Evolutionary conservation across 1,284 basidiomycete species (phyloP), one percentile per base, ranked within the genome.

Genomic region (Cutaneotrichosporon sp.): DNA sequence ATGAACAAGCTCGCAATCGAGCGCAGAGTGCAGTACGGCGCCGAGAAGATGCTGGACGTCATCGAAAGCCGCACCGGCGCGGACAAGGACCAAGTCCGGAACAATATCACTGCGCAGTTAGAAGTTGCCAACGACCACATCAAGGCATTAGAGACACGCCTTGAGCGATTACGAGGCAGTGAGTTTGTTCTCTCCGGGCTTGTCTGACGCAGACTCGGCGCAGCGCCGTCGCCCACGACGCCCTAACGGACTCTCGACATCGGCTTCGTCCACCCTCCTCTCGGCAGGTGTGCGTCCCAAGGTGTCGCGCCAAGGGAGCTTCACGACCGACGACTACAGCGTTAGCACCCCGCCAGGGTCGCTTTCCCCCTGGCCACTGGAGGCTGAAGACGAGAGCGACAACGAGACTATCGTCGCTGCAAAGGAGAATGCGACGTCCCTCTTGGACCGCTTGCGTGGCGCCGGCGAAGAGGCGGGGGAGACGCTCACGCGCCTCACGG

Each of bases 401-500:
- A 62, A 55, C 56, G 52, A 63, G 46, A 71, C 73, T 52, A 55
- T 65, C 10, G 65, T 69, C 3, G 68, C 66, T 0, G 32, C 76
- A 56, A 62, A 74, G 21, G 70, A 73, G 31, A 71, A 61, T 32
- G 64, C 70, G 0, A 56, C 36, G n/a, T 62, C 60, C 18, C 60
- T 63, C 2, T 59, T 73, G 21, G 64, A 60, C 30, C 52, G 68
- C 10, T 60, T 75, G 58, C 65, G 64, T 21, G 72, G 68, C n/a
- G 74, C 73, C 13, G 56, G 64, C 30, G 73, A 77, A 61, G 72
- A 72, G 57, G 63, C 67, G 21, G 72, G 72, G 68, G 73, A 75
- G 26, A 58, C 67, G 50, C 87, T 94, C 85, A 84, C 84, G 5
- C 85, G 85, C 64, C 81, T 97, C 2, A 87, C 88, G 30, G 83